These are phyloP conservation scores for Candida glaebosa DNA, from an alignment of 805 yeast species.

Conservation along the genomic window DNA sequence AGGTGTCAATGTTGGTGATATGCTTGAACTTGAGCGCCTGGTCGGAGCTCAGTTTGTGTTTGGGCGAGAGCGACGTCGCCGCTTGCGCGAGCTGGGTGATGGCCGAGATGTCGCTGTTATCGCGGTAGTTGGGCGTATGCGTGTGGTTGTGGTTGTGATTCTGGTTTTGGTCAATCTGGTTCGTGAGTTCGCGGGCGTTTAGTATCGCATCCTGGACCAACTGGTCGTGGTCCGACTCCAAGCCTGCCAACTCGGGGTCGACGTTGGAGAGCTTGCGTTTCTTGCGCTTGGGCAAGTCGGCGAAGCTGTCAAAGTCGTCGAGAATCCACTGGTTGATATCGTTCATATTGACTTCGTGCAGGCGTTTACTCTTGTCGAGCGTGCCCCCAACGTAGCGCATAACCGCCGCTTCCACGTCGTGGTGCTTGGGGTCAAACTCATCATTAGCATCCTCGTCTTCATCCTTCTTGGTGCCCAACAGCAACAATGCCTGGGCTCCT, in stretches of 20 bases:
- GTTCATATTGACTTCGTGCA: constrained; percentile 37
- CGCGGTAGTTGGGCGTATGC: not conserved
- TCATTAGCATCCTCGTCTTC: constrained; percentile 7
- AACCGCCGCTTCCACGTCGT: constrained; percentile 76
- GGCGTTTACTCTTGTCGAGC: constrained; percentile 27
- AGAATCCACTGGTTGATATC: constrained; percentile 57
- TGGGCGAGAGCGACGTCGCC: constrained; percentile 8
- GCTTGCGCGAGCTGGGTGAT: constrained; percentile 12
- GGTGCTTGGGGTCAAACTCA: constrained; percentile 25
- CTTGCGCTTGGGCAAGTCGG: constrained; percentile 9
- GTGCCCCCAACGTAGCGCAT: constrained; percentile 69
- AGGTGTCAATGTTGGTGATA: constrained; percentile 26
- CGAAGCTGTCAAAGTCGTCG: constrained; percentile 25
- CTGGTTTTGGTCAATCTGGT: constrained; percentile 15
- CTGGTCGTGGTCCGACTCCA: constrained; percentile 52
- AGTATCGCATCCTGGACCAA: constrained; percentile 68
- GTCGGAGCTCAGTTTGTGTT: constrained; percentile 4
- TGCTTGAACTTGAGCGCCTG: constrained; percentile 19
- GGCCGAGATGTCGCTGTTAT: constrained; percentile 4
- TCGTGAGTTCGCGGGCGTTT: constrained; percentile 63
- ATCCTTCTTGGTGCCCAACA: constrained; percentile 30
- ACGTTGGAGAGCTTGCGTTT: constrained; percentile 15
- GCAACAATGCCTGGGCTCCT: constrained; percentile 45
- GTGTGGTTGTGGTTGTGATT: constrained; percentile 1
- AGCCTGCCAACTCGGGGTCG: constrained; percentile 37